Evolutionary conservation across 179 eudicot species (phyloP), one percentile per base, ranked within the genome.

Genomic region (Beta macrorhiza): DNA sequence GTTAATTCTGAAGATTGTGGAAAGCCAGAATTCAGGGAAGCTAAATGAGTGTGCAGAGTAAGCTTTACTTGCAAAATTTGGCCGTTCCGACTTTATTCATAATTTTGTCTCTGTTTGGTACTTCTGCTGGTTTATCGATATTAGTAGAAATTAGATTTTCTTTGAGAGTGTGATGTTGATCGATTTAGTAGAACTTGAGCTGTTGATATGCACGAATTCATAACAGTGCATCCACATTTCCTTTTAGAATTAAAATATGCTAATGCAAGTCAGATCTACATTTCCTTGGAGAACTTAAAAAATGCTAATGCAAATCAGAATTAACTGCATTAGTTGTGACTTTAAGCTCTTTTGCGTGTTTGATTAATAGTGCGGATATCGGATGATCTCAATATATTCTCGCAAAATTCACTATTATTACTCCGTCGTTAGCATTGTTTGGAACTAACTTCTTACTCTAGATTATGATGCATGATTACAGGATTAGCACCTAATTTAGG

Each of bases 11-110:
- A 93, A 90, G 93, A 95, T 95, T 80, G 98, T 95, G 72, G 99
- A 95, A 88, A 94, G 96, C 89, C 99, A 95, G 75, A 95, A 91
- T 84, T 89, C 92, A 0, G 99, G 99, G 83, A 95, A 90, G 87
- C 83, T 95, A 63, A 91, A 87, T 80, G 98, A 95, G 81, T 95
- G 99, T 86, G 99, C 99, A 57, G 99, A 95, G 98, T 96, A 91
- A 91, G 93, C 44, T n/a, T 71, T 17, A 69, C 59, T 77, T 62
- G 74, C 47, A 32, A 61, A n/a, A 16, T 75, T 52, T 29, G 20
- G 55, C 17, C 37, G 37, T 45, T 62, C 22, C 37, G 5, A 64
- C 16, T 17, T 19, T 42, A 78, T 37, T 56, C 15, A 7, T n/a
- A 56, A 45, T 47, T 49, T 4, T 8, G 16, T 29, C 51, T 13